These are phyloP conservation scores for Pestalotiopsis sp. DNA, from an alignment of 2,329 filamentous ascomycete species.

Conservation along the genomic window DNA sequence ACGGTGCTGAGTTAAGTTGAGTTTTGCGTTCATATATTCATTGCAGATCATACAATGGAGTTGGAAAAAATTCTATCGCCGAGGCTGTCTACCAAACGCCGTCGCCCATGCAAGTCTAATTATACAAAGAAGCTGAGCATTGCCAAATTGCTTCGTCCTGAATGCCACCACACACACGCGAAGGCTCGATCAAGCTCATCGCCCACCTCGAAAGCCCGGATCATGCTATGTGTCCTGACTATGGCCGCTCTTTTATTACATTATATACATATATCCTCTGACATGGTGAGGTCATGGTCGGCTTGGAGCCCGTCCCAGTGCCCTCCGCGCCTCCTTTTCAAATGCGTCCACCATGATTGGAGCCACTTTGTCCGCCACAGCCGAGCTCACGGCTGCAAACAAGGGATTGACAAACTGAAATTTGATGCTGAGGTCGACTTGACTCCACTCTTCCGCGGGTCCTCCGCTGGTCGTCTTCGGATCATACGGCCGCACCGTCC, in stretches of 20 bases:
- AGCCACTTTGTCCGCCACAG: slow-evolving; percentile 82
- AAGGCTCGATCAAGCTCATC: background rate
- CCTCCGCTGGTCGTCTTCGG: slow-evolving; percentile 36
- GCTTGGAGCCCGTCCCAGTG: slow-evolving; percentile 41
- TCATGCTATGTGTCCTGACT: background rate
- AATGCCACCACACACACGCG: background rate
- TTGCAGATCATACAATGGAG: background rate
- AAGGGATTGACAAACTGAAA: slow-evolving; percentile 90
- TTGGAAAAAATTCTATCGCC: background rate
- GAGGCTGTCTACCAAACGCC: background rate
- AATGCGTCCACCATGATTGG: slow-evolving; percentile 92
- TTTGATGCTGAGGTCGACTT: slow-evolving; percentile 75
- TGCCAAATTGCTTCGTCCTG: background rate
- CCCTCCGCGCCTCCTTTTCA: slow-evolving; percentile 72
- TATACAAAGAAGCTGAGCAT: background rate
- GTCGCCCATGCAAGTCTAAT: background rate
- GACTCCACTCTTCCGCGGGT: slow-evolving; percentile 52
- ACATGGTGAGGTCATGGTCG: background rate
- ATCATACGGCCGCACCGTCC: slow-evolving; percentile 61
- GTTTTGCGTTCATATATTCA: background rate
- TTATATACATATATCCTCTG: background rate
- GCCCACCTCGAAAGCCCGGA: background rate
- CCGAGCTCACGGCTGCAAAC: slow-evolving; percentile 79
- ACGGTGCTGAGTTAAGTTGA: background rate
- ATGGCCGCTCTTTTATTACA: background rate